Evolutionary conservation across 2,329 filamentous ascomycete genomes (phyloP).

Genomic region (Graphilbum sp.): DNA sequence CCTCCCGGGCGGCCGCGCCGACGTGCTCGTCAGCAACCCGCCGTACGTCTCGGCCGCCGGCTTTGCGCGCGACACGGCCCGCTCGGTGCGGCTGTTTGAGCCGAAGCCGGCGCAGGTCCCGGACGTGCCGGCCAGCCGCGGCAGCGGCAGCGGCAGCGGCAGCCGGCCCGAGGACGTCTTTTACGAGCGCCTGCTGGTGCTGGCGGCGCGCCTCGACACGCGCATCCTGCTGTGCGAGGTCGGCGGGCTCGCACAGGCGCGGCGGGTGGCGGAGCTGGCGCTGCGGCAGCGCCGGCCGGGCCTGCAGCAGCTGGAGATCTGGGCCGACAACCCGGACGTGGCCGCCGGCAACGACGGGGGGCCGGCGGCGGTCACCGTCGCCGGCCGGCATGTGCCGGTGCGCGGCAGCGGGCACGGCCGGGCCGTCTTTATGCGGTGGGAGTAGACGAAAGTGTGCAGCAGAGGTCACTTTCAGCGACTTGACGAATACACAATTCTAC

Average conservation of each 20-base stretch:
- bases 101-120: slow-evolving; percentile 65
- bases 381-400: slow-evolving; percentile 17
- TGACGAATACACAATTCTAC: too few relatives aligned
- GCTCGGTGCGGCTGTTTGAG: slow-evolving; percentile 69
- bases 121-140: not conserved
- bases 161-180: slow-evolving; percentile 40
- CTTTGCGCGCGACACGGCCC: slow-evolving; percentile 45
- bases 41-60: slow-evolving; percentile 64
- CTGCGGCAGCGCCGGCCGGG: slow-evolving; percentile 10
- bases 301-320: slow-evolving; percentile 40
- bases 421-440: slow-evolving; percentile 20
- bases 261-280: slow-evolving; percentile 39
- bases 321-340: slow-evolving; percentile 49
- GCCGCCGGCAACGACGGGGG: slow-evolving; percentile 14
- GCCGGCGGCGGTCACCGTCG: slow-evolving; percentile 10
- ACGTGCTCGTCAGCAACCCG: slow-evolving; percentile 74
- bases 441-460: not conserved
- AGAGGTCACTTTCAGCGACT: not conserved
- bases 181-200: slow-evolving; percentile 46
- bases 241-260: slow-evolving; percentile 51
- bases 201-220: slow-evolving; percentile 32
- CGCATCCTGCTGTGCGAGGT: slow-evolving; percentile 53
- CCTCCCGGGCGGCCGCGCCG: slow-evolving; percentile 16
- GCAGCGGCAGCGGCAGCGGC: slow-evolving; percentile 1
- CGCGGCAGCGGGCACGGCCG: slow-evolving; percentile 32